A percentile compares a stretch with the other conserved stretches of the same genome.
Evolutionary conservation across 192 early-diverging fungal species (phyloP).

Genomic region (Jimgerdemannia flammicorona): DNA sequence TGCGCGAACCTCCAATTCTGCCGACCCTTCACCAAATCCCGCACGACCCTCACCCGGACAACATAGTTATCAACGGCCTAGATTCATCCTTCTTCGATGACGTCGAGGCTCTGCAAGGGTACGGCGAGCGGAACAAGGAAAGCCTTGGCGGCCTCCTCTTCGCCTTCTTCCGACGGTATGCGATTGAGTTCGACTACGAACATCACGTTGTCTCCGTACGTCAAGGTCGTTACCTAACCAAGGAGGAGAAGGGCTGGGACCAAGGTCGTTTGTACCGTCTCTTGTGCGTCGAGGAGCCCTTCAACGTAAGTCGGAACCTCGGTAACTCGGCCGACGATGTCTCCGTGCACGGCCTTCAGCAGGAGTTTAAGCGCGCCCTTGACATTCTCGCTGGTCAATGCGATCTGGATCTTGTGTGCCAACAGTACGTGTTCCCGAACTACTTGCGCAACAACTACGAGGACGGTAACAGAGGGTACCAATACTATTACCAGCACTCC

Average conservation of each 20-base stretch:
- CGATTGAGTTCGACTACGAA: constrained; percentile 85
- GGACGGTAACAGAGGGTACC: not conserved
- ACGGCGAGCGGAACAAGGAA: constrained; percentile 68
- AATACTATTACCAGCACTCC: not conserved
- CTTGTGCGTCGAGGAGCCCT: constrained; percentile 93
- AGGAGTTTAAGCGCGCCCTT: constrained; percentile 79
- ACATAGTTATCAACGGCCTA: constrained; percentile 41
- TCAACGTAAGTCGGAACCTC: constrained; percentile 83
- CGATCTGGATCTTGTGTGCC: constrained; percentile 47
- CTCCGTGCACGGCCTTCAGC: constrained; percentile 70
- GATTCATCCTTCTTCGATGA: constrained; percentile 78
- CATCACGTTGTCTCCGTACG: constrained; percentile 76
- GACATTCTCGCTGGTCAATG: constrained; percentile 44
- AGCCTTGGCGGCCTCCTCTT: constrained; percentile 76
- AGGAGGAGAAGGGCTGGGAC: constrained; percentile 87
- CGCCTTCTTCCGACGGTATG: constrained; percentile 80
- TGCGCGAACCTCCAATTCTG: constrained; percentile 82
- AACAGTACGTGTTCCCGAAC: constrained; percentile 31
- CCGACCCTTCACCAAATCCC: constrained; percentile 73
- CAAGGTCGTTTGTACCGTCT: constrained; percentile 55
- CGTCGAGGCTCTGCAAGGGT: constrained; percentile 59
- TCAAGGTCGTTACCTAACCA: constrained; percentile 73
- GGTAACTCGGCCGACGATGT: constrained; percentile 85
- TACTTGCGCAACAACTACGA: not conserved
- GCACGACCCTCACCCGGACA: constrained; percentile 24